phyloP scores from a whole-genome alignment of 2,329 filamentous ascomycete genomes.

The Didymella arachidicola region DNA sequence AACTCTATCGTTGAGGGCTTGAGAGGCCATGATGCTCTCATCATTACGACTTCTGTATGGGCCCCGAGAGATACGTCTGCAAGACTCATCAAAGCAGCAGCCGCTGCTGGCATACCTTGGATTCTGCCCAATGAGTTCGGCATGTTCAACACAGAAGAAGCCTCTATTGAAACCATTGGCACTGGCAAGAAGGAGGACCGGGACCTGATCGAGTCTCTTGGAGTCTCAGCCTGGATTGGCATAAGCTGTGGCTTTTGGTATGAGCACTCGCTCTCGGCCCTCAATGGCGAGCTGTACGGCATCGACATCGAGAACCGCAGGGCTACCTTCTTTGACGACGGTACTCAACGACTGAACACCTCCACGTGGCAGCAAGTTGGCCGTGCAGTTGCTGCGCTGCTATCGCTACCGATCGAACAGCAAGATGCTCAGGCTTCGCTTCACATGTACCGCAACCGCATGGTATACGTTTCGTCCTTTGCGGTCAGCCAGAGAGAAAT shows the following conservation, averaged over 20 bases:
- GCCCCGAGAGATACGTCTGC: conserved; percentile 38
- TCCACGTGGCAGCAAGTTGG: conserved; percentile 45
- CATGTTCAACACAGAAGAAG: conserved; percentile 39
- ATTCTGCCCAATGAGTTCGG: conserved; percentile 52
- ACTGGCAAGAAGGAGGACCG: conserved; percentile 22
- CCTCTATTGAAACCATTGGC: conserved; percentile 17
- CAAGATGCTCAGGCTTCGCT: conserved; percentile 27
- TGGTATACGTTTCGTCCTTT: conserved; percentile 50
- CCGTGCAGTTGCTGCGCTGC: conserved; percentile 41
- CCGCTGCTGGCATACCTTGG: conserved; percentile 49
- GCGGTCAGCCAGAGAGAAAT: conserved; percentile 48
- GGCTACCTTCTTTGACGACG: conserved; percentile 38
- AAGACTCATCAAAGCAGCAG: conserved; percentile 48
- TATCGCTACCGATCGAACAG: conserved; percentile 42
- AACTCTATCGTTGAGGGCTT: conserved; percentile 49
- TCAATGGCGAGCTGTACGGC: conserved; percentile 36
- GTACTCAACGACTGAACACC: conserved; percentile 45
- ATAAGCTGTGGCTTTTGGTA: conserved; percentile 47
- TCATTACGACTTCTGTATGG: conserved; percentile 50
- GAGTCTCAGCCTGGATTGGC: conserved; percentile 37
- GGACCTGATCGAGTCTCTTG: conserved; percentile 30
- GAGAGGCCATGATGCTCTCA: conserved; percentile 48
- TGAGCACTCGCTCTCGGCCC: conserved; percentile 45
- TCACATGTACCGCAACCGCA: conserved; percentile 39
- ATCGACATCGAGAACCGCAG: conserved; percentile 47